Evolutionary conservation across 805 yeast genomes (phyloP).

Genomic region (Zygotorulaspora sp.): DNA sequence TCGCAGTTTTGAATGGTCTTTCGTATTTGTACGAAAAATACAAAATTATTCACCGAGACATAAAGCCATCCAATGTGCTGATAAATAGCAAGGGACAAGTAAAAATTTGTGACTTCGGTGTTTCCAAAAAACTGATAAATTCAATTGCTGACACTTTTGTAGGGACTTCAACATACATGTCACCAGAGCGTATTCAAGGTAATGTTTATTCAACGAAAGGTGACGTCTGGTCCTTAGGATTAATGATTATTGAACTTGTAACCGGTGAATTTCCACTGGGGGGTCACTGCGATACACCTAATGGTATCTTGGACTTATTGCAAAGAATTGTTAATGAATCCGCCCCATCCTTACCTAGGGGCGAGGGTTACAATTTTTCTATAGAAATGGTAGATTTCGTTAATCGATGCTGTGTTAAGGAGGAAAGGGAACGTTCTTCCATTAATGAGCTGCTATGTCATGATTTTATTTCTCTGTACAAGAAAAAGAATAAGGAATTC

Average conservation of each 20-base stretch:
- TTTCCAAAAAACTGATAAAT: conserved; percentile 82
- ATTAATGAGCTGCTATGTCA: conserved; percentile 62
- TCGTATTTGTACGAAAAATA: conserved; percentile 77
- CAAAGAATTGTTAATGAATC: conserved; percentile 92
- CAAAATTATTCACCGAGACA: conserved; percentile 90
- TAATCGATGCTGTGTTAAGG: conserved; percentile 67
- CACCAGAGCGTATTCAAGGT: conserved; percentile 97
- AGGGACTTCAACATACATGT: conserved; percentile 96
- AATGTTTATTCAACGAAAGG: conserved; percentile 89
- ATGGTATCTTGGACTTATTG: conserved; percentile 82
- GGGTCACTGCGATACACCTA: conserved; percentile 60
- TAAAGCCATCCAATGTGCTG: conserved; percentile 90
- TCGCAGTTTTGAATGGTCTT: conserved; percentile 73
- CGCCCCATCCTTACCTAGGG: conserved; percentile 65
- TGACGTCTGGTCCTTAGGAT: conserved; percentile 95
- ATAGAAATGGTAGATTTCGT: conserved; percentile 62
- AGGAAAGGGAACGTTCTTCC: conserved; percentile 60
- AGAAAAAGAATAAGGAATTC: conserved; percentile 35
- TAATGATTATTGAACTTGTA: conserved; percentile 84
- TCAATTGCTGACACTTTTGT: conserved; percentile 97
- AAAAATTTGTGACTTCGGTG: conserved; percentile 96
- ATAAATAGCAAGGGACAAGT: conserved; percentile 82
- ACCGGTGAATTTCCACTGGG: conserved; percentile 75
- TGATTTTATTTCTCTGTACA: conserved; percentile 35
- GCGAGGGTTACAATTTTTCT: conserved; percentile 32